Conservation (phyloP, 2,329 filamentous ascomycete genomes). For the Waltergamsia citrina region DNA sequence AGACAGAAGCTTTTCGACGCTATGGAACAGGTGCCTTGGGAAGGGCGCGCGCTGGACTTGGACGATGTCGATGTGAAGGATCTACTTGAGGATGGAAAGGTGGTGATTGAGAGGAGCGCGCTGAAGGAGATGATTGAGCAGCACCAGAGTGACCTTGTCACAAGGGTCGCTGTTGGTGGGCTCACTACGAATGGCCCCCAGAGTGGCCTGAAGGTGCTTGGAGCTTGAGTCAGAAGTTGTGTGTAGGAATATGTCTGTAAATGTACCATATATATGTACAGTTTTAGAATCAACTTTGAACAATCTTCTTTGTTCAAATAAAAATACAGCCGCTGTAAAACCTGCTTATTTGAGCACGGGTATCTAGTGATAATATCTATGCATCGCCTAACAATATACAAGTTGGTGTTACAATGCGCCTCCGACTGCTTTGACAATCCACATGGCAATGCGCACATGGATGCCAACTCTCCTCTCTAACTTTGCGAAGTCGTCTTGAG, state of each 20-base stretch:
- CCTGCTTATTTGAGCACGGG: not conserved
- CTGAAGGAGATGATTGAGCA: slow-evolving; percentile 63
- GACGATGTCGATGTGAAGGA: slow-evolving; percentile 95
- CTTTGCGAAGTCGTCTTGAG: slow-evolving; percentile 68
- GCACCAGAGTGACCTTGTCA: slow-evolving; percentile 60
- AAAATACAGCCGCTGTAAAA: too few species aligned
- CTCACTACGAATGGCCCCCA: slow-evolving; percentile 20
- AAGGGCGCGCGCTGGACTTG: slow-evolving; percentile 60
- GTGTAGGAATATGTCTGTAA: slow-evolving; percentile 1
- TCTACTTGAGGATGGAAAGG: slow-evolving; percentile 70
- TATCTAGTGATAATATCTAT: slow-evolving; percentile 3
- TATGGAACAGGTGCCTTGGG: slow-evolving; percentile 51
- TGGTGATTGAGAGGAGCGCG: slow-evolving; percentile 79
- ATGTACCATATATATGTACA: slow-evolving; percentile 2
- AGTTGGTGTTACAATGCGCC: slow-evolving; percentile 59
- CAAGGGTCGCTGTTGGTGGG: slow-evolving; percentile 34
- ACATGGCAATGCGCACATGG: slow-evolving; percentile 84
- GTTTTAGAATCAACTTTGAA: slow-evolving; percentile 6
- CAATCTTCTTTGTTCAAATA: not conserved
- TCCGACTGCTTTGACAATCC: slow-evolving; percentile 78
- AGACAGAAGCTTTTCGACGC: slow-evolving; percentile 57
- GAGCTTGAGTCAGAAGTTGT: slow-evolving; percentile 4
- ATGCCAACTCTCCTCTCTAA: slow-evolving; percentile 77
- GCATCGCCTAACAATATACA: not conserved
- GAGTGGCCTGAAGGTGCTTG: slow-evolving; percentile 28